phyloP scores from a whole-genome alignment of 768 basidiomycete species.

The Tricholomella constricta region DNA sequence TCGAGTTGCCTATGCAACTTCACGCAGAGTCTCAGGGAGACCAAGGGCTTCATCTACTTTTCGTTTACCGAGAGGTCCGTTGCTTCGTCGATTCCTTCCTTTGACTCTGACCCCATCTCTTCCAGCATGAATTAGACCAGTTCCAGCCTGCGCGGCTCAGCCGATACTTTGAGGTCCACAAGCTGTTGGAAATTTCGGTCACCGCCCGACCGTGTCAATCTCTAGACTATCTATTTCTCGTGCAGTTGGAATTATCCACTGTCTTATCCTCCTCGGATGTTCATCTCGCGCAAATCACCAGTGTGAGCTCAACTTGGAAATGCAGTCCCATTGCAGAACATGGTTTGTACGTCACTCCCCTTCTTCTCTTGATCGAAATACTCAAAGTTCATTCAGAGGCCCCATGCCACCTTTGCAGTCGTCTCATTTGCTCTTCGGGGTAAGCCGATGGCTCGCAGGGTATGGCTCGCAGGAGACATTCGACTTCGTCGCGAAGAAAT shows the following conservation, averaged over 20 bases:
- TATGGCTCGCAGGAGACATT: slow-evolving; percentile 42
- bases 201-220: slow-evolving; percentile 53
- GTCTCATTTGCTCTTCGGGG: slow-evolving; percentile 45
- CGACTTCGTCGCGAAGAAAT: slow-evolving; percentile 52
- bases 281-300: slow-evolving; percentile 56
- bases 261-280: slow-evolving; percentile 41
- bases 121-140: slow-evolving; percentile 46
- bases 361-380: slow-evolving; percentile 9
- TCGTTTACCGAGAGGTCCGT: slow-evolving; percentile 63
- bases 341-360: slow-evolving; percentile 42
- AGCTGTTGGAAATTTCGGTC: slow-evolving; percentile 56
- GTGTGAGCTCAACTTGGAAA: slow-evolving; percentile 72
- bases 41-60: slow-evolving; percentile 58
- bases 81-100: background rate
- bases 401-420: slow-evolving; percentile 49
- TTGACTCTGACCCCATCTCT: background rate
- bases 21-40: slow-evolving; percentile 51
- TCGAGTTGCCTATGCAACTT: slow-evolving; percentile 53
- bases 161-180: slow-evolving; percentile 59
- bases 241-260: slow-evolving; percentile 63
- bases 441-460: slow-evolving; percentile 38
- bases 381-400: slow-evolving; percentile 32
- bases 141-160: slow-evolving; percentile 62
- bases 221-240: slow-evolving; percentile 47
- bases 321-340: slow-evolving; percentile 42